phyloP scores from a whole-genome alignment of 2,329 filamentous ascomycete genomes.

The Aspergillus jensenii region DNA sequence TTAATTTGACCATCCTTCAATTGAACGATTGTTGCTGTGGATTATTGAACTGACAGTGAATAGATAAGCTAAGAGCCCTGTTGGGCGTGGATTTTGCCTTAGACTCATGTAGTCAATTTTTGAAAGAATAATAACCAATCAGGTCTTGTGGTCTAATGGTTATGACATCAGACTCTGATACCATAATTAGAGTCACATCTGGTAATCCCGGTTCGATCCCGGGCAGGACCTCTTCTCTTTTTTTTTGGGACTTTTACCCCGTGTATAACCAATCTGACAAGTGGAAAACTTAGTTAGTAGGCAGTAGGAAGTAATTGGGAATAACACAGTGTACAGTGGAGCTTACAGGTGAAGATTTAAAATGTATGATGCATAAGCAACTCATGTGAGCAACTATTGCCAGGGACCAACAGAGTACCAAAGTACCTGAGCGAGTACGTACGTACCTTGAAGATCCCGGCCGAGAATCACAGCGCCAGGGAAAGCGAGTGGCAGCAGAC shows the following conservation, averaged over 20 bases:
- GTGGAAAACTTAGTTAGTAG: no score
- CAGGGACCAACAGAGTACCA: not conserved
- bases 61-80: no score
- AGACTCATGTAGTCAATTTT: not conserved
- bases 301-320: no score
- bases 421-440: no score
- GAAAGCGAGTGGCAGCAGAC: not conserved
- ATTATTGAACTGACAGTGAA: no score
- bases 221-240: constrained; percentile 7
- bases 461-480: not conserved
- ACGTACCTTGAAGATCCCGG: not conserved
- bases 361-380: not conserved
- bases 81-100: not conserved
- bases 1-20: no score
- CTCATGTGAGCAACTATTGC: not conserved
- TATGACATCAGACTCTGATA: constrained; percentile 16
- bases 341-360: no score
- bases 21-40: no score
- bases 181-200: constrained; percentile 5
- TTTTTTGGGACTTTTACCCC: not conserved
- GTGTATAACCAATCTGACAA: not conserved
- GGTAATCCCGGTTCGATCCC: constrained; percentile 15
- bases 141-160: constrained; percentile 15
- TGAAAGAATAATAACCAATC: not conserved
- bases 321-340: no score